These are phyloP conservation scores for Citrus medica DNA, from an alignment of 345 rosid genomes.

Conservation along the genomic window DNA sequence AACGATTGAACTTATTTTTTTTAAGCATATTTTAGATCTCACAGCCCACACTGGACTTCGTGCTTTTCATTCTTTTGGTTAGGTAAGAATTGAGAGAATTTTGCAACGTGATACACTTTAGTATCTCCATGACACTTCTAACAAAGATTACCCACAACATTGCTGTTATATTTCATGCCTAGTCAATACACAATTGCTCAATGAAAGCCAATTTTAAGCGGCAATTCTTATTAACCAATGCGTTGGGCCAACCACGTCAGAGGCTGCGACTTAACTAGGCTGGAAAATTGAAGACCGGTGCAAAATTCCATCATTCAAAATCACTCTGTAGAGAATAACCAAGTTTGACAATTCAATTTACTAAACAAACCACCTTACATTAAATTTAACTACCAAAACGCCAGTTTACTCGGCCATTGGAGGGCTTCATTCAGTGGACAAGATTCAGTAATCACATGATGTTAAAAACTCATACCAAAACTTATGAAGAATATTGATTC, in stretches of 20 bases:
- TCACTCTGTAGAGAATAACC: neutral
- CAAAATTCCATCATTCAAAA: too few relatives aligned
- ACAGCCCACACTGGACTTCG: too few relatives aligned
- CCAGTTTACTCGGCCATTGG: neutral
- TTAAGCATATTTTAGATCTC: too few relatives aligned
- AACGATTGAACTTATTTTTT: too few relatives aligned
- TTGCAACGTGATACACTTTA: too few relatives aligned
- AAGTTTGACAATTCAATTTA: neutral
- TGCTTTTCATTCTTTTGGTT: too few relatives aligned
- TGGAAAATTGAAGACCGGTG: neutral
- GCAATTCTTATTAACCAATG: neutral
- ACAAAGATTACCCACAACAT: too few relatives aligned
- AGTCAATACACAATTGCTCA: neutral
- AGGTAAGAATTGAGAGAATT: too few relatives aligned
- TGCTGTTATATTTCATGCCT: too few relatives aligned
- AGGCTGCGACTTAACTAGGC: neutral
- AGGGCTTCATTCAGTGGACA: conserved; percentile 6
- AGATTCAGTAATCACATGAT: neutral
- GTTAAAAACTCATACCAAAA: neutral
- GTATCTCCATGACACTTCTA: too few relatives aligned
- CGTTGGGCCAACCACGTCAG: neutral
- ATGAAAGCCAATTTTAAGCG: neutral
- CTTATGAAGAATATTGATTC: neutral
- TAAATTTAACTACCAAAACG: neutral
- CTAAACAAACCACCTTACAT: neutral